Percentiles rank a stretch among this genome's conserved stretches.
Conservation (phyloP, 768 basidiomycete species). For the Naganishia kalamii region DNA sequence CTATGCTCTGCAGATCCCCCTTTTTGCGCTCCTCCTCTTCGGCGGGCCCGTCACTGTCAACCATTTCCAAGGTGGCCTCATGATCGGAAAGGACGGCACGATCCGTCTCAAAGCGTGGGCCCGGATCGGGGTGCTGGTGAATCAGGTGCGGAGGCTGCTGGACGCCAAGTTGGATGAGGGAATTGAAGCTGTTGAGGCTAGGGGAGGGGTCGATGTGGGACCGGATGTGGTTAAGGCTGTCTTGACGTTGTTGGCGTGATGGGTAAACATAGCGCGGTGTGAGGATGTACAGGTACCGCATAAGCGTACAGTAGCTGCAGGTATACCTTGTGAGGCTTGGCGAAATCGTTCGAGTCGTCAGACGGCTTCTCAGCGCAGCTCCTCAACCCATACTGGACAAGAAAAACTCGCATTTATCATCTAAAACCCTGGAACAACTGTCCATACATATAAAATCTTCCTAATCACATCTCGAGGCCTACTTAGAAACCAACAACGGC, state of each 20-base stretch:
- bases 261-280: background rate
- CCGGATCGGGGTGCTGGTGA: constrained; percentile 82
- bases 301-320: background rate
- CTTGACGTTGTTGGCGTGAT: constrained; percentile 44
- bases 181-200: constrained; percentile 57
- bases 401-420: too few species aligned
- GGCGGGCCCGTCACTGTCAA: constrained; percentile 73
- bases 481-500: too few species aligned
- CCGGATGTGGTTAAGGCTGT: constrained; percentile 53
- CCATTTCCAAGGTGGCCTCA: constrained; percentile 71
- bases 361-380: too few species aligned
- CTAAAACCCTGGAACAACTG: too few species aligned
- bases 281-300: background rate
- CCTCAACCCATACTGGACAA: too few species aligned
- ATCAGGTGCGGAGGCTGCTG: constrained; percentile 66
- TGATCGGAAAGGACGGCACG: constrained; percentile 51
- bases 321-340: background rate
- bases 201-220: constrained; percentile 52
- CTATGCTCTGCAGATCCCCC: constrained; percentile 57
- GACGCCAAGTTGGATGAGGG: constrained; percentile 62
- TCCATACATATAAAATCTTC: too few species aligned
- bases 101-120: constrained; percentile 74
- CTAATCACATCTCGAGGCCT: too few species aligned
- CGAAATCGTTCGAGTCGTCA: too few species aligned
- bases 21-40: constrained; percentile 78